Base-by-base conservation (phyloP, 139 green algal genomes). In the Coccomyxa sp. region DNA sequence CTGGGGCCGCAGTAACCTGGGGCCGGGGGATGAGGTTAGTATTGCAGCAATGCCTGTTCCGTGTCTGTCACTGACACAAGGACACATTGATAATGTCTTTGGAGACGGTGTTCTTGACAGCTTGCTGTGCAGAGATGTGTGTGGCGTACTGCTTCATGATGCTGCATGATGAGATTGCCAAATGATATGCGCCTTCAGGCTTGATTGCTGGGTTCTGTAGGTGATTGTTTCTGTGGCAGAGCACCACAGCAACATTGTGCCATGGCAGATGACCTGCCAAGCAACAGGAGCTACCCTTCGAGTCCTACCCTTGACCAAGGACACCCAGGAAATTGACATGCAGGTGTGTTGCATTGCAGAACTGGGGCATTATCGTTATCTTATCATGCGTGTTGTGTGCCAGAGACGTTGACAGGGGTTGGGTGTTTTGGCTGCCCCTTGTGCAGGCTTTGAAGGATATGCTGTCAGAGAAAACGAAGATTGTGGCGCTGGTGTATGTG, bases 231-330 rank as follows among this genome's bases (percentile, higher is more conserved):
- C 91, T 13, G 96, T 98, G 12, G 95, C 95, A 67, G 97, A 99
- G 93, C 96, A 99, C 88, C 97, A 99, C 91, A 95, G 89, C 92
- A 99, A 99, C 87, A 81, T 99, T 57, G 96, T 99, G 58, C 97
- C 97, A 13, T 99, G 97, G 97, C 97, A 99, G 91, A 76, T 99
- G 67, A 80, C 98, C 77, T 92, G 92, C 23, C 71, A 94, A 83
- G 87, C 87, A 16, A 98, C 92, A 28, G 96, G 97, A n/a, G 92
- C 91, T 15, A 85, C 93, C 60, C 82, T 99, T 59, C 91, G 88
- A 71, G 89, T 93, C 84, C 92, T 95, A 28, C 76, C 79, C 9
- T 88, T 96, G 16, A 95, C 91, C 11, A 38, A 84, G 38, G 86
- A 92, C 67, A 89, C 63, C 21, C 86, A 93, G 82, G 85, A 94